Percentiles rank a stretch among this genome's conserved stretches.
Evolutionary conservation across 2,329 filamentous ascomycete species (phyloP).

Genomic region (Fusarium anthophilum): DNA sequence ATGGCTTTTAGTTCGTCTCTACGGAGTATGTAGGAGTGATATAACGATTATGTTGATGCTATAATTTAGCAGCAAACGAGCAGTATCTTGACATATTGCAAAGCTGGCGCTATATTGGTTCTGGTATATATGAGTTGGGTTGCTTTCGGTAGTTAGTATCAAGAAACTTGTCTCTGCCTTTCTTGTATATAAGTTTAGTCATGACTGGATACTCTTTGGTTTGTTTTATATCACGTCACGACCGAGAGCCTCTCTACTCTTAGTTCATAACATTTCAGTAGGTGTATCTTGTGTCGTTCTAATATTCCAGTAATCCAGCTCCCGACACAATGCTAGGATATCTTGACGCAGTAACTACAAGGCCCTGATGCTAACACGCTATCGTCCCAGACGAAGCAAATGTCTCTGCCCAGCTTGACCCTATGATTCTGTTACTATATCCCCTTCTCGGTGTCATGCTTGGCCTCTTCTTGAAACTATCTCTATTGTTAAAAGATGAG

Average conservation of each 20-base stretch:
- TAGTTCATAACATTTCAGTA: background rate
- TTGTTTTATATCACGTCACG: background rate
- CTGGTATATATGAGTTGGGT: no score
- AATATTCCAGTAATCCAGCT: background rate
- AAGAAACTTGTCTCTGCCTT: background rate
- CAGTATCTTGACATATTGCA: no score
- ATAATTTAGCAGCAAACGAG: no score
- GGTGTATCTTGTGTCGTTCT: background rate
- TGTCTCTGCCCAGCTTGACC: background rate
- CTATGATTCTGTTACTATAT: background rate
- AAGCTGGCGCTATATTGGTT: background rate
- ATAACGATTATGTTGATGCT: no score
- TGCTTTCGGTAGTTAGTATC: rapidly evolving
- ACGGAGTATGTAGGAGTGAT: background rate
- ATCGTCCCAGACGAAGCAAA: background rate
- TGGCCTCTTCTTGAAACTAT: background rate
- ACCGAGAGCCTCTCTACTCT: background rate
- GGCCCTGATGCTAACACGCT: background rate
- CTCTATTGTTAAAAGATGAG: rapidly evolving
- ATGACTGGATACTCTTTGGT: background rate
- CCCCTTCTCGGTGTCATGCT: background rate
- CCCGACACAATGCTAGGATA: no score
- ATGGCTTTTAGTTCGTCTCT: background rate
- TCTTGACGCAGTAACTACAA: background rate
- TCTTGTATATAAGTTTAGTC: background rate